A percentile compares a stretch with the other conserved stretches of the same genome.
phyloP scores from a whole-genome alignment of 1,284 basidiomycete genomes.

The Leccinum variabile region DNA sequence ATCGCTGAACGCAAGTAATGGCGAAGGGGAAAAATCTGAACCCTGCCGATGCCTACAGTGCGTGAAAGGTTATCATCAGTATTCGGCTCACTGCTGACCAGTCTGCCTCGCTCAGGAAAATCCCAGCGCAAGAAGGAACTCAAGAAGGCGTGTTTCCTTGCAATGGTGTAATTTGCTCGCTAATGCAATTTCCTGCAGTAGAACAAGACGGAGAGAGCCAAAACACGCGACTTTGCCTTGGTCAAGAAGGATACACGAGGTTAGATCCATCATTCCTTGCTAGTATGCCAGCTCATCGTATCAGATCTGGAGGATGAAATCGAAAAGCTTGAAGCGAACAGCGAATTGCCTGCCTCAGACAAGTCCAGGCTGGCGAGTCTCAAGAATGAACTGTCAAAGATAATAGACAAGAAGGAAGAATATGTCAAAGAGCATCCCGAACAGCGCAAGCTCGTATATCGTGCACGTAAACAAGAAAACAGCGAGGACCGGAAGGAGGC shows the following conservation, averaged over 20 bases:
- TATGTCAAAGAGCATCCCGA: slow-evolving; percentile 92
- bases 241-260: slow-evolving; percentile 89
- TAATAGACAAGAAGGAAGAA: slow-evolving; percentile 84
- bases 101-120: slow-evolving; percentile 58
- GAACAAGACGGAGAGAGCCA: slow-evolving; percentile 83
- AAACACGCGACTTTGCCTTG: slow-evolving; percentile 77
- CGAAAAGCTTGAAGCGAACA: slow-evolving; percentile 53
- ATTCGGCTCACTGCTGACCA: background rate
- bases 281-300: slow-evolving; percentile 4
- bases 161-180: slow-evolving; percentile 7
- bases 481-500: slow-evolving; percentile 45
- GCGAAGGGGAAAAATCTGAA: slow-evolving; percentile 81
- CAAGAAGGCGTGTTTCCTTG: slow-evolving; percentile 65
- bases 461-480: slow-evolving; percentile 44
- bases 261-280: slow-evolving; percentile 27
- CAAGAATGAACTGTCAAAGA: slow-evolving; percentile 75
- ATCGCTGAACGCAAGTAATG: slow-evolving; percentile 44
- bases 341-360: slow-evolving; percentile 48
- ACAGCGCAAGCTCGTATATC: slow-evolving; percentile 76
- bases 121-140: slow-evolving; percentile 85
- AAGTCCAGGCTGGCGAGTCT: slow-evolving; percentile 60
- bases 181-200: slow-evolving; percentile 50
- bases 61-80: slow-evolving; percentile 8
- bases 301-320: slow-evolving; percentile 74
- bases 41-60: slow-evolving; percentile 84